Evolutionary conservation across 2,329 filamentous ascomycete species (phyloP).

Genomic region (Aspergillus melleus): DNA sequence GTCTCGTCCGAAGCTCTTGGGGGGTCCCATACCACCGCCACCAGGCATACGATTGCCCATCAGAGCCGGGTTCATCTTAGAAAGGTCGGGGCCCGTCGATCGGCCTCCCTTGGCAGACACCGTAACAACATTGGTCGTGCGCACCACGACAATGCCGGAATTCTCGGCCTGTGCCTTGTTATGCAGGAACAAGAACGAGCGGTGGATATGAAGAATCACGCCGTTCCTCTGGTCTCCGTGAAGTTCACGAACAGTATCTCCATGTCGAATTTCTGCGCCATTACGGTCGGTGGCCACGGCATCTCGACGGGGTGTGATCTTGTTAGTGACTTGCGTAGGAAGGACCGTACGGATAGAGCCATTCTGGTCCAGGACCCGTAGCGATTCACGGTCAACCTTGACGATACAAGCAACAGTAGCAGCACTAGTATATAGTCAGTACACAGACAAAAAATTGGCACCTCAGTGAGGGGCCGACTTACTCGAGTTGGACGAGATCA

Average conservation of each 20-base stretch:
- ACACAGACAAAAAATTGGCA: neutral
- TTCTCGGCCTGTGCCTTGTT: conserved; percentile 84
- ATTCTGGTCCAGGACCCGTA: conserved; percentile 88
- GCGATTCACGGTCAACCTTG: conserved; percentile 90
- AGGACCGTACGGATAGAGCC: conserved; percentile 78
- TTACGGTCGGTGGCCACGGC: conserved; percentile 91
- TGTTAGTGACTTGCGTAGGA: conserved; percentile 89
- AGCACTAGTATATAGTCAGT: conserved; percentile 51
- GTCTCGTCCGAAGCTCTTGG: conserved; percentile 73
- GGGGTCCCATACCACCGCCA: conserved; percentile 61
- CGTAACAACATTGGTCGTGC: conserved; percentile 81
- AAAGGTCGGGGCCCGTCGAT: conserved; percentile 73
- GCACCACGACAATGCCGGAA: conserved; percentile 83
- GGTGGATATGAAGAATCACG: conserved; percentile 89
- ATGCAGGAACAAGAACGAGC: conserved; percentile 87
- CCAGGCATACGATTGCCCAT: conserved; percentile 63
- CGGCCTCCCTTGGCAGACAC: conserved; percentile 93
- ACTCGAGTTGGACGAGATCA: conserved; percentile 91
- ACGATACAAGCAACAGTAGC: conserved; percentile 91
- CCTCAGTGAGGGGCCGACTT: conserved; percentile 32
- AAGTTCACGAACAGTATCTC: conserved; percentile 89
- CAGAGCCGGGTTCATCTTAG: conserved; percentile 87
- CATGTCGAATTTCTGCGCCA: conserved; percentile 86
- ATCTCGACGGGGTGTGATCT: conserved; percentile 76
- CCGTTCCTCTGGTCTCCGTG: conserved; percentile 83